Base-by-base conservation (phyloP, 176 grass and related monocot species). In the Microstegium vimineum region DNA sequence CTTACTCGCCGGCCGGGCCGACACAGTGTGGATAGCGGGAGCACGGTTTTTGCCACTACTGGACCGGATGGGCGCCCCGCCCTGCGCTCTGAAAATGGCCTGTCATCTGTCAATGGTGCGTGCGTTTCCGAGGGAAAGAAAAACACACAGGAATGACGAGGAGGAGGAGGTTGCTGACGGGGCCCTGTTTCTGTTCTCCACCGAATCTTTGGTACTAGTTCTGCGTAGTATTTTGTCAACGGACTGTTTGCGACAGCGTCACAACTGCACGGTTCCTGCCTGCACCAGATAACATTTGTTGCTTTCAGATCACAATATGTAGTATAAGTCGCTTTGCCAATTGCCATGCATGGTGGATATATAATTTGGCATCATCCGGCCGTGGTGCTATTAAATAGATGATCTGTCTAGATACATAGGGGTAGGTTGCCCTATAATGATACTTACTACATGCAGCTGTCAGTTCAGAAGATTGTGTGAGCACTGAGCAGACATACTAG, bases 401-500 rank as follows among this genome's bases (percentile, higher is more conserved):
- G 77, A 67, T 52, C 63, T 80, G 31, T 52, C 43, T 10, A 14
- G 31, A 52, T 54, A 26, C 0, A 14, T 16, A 45, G 0, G 14
- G 22, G 49, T 43, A 10, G 23, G 42, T 36, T 49, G 45, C 16
- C 45, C 45, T 66, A 36, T 26, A 51, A 36, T 18, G 42, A 51
- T 18, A 26, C n/a, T n/a, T n/a, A n/a, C n/a, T n/a, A n/a, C 3
- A 18, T 34, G 20, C 2, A 18, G 61, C 3, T 80, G 77, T 68
- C 77, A 52, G 25, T 80, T 80, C 27, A 25, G n/a, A 22, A 41
- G 71, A 82, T 47, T 69, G 28, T 82, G 57, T 8, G 32, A 56
- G 26, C 47, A 25, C n/a, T n/a, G 56, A 77, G n/a, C 86, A 54
- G 64, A n/a, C n/a, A n/a, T n/a, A 23, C 54, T 62, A 22, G 17